A percentile compares a stretch with the other conserved stretches of the same genome.
phyloP scores from a whole-genome alignment of 2,329 filamentous ascomycete genomes.

The Pyricularia sp. region DNA sequence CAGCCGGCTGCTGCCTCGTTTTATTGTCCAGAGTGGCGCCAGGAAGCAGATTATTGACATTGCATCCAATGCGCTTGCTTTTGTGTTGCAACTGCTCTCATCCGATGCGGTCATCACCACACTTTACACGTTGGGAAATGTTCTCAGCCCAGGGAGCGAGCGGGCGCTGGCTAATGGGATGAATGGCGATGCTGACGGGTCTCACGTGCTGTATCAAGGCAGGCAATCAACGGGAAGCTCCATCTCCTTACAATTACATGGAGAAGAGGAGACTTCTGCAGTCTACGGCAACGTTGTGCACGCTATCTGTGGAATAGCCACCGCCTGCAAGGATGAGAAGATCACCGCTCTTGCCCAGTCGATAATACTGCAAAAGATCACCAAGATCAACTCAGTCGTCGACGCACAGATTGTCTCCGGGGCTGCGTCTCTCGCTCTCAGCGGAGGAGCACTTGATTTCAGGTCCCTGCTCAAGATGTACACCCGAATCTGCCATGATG shows the following conservation, averaged over 20 bases:
- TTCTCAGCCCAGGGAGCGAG: constrained; percentile 62
- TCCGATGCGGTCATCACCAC: constrained; percentile 92
- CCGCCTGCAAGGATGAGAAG: constrained; percentile 70
- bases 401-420: constrained; percentile 80
- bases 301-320: constrained; percentile 83
- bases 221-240: constrained; percentile 57
- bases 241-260: constrained; percentile 62
- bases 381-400: constrained; percentile 65
- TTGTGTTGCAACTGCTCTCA: constrained; percentile 67
- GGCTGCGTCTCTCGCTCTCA: constrained; percentile 62
- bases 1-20: constrained; percentile 67
- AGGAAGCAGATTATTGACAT: constrained; percentile 56
- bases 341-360: constrained; percentile 87
- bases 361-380: constrained; percentile 92
- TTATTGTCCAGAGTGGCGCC: constrained; percentile 74
- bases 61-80: constrained; percentile 75
- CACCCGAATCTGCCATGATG: constrained; percentile 59
- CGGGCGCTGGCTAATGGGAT: constrained; percentile 38
- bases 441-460: constrained; percentile 70
- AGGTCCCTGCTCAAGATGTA: constrained; percentile 77
- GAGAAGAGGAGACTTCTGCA: constrained; percentile 64
- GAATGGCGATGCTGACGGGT: constrained; percentile 27
- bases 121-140: constrained; percentile 90
- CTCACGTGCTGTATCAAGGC: constrained; percentile 34
- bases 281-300: constrained; percentile 87